Percentiles rank a stretch among this genome's conserved stretches.
Conservation (phyloP, 352 stramenopile genomes). For the Phytophthora brassicae region DNA sequence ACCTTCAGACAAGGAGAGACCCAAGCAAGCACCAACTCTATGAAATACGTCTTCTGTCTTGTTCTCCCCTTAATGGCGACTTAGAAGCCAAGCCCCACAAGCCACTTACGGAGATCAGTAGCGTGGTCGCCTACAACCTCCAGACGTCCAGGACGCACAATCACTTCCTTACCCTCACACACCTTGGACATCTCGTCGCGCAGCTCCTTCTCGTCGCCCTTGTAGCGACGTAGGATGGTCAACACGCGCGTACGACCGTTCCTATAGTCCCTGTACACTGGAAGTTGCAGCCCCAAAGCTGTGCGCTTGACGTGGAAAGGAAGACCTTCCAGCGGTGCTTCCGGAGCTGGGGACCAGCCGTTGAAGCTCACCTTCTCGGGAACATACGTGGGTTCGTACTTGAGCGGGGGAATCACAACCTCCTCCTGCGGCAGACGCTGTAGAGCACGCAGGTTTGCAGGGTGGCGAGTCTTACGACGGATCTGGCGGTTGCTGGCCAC, state of each 20-base stretch:
- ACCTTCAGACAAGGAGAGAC: background rate
- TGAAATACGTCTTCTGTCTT: constrained; percentile 15
- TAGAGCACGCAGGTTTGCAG: constrained; percentile 63
- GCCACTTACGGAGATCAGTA: constrained; percentile 79
- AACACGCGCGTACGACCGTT: constrained; percentile 87
- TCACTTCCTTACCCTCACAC: constrained; percentile 76
- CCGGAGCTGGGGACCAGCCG: constrained; percentile 78
- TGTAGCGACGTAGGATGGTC: constrained; percentile 82
- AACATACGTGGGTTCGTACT: constrained; percentile 81
- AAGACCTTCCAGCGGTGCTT: constrained; percentile 57
- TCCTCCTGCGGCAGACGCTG: constrained; percentile 60
- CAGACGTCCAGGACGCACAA: constrained; percentile 63
- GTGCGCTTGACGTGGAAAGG: constrained; percentile 86
- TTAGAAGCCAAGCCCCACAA: constrained; percentile 84
- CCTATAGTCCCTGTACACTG: constrained; percentile 85
- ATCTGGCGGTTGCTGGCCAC: constrained; percentile 87
- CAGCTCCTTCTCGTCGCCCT: constrained; percentile 78
- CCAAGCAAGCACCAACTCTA: constrained; percentile 16
- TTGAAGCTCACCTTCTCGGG: constrained; percentile 88
- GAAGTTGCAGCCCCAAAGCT: constrained; percentile 72
- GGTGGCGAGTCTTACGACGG: constrained; percentile 79
- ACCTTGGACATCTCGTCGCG: constrained; percentile 85
- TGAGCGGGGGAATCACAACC: constrained; percentile 67
- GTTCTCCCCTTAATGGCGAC: background rate
- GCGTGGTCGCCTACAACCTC: constrained; percentile 81